Evolutionary conservation across 2,329 filamentous ascomycete species (phyloP).

Genomic region (Fusarium tuaranense): DNA sequence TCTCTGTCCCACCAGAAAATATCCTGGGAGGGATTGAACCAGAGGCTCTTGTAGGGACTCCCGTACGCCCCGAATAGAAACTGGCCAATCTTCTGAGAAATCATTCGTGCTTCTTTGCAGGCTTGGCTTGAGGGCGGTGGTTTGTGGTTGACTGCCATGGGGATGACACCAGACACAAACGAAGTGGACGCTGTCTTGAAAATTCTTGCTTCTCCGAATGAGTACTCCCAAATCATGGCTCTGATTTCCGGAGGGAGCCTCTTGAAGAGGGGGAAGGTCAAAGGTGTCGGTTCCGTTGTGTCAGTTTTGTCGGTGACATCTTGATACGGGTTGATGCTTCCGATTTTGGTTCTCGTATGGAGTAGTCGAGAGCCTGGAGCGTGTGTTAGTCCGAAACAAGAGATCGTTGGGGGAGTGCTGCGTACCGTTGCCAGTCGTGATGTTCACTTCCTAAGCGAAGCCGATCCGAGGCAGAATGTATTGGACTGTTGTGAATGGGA

Average conservation of each 20-base stretch:
- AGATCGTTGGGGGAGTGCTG: neutral
- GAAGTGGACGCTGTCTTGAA: neutral
- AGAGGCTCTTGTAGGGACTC: slow-evolving; percentile 1
- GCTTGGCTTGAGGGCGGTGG: slow-evolving; percentile 9
- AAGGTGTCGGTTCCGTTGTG: neutral
- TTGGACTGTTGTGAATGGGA: neutral
- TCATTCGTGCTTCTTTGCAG: slow-evolving; percentile 3
- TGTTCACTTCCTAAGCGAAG: neutral
- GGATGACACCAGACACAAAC: neutral
- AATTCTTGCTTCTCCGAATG: slow-evolving; percentile 4
- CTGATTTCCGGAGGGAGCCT: slow-evolving; percentile 10
- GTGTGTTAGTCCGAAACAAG: neutral
- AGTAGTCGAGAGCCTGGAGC: neutral
- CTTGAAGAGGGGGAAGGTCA: slow-evolving; percentile 4
- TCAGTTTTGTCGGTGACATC: neutral
- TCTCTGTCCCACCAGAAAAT: slow-evolving; percentile 7
- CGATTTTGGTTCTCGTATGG: neutral
- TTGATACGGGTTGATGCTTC: neutral
- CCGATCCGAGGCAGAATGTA: neutral
- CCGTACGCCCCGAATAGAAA: slow-evolving; percentile 1
- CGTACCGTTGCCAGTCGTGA: neutral
- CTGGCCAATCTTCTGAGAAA: neutral
- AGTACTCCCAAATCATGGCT: neutral
- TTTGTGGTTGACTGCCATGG: slow-evolving; percentile 12
- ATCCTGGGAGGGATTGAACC: slow-evolving; percentile 3